Percentiles rank a stretch among this genome's conserved stretches.
phyloP scores from a whole-genome alignment of 2,329 filamentous ascomycete species.

The Fusarium clavum region DNA sequence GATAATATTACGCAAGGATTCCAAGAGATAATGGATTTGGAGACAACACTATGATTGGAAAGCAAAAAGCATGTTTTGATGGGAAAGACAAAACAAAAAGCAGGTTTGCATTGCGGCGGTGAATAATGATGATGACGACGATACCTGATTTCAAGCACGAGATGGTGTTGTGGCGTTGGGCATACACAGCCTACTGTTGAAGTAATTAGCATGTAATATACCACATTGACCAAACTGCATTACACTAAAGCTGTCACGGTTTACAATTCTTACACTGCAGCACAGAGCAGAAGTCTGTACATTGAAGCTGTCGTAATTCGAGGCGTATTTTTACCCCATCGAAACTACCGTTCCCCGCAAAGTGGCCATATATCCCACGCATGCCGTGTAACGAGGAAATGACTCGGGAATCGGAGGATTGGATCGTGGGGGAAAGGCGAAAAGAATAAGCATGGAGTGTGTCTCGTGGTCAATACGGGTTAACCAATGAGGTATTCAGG shows the following conservation, averaged over 20 bases:
- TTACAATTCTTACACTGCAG: neutral
- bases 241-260: neutral
- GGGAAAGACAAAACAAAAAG: slow-evolving; percentile 17
- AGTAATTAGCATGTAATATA: slow-evolving; percentile 32
- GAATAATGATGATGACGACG: slow-evolving; percentile 33
- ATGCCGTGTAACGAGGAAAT: slow-evolving; percentile 15
- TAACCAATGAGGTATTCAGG: slow-evolving; percentile 14
- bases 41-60: slow-evolving; percentile 39
- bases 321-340: slow-evolving; percentile 36
- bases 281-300: neutral
- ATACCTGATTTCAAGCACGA: slow-evolving; percentile 33
- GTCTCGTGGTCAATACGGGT: slow-evolving; percentile 5
- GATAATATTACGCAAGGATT: slow-evolving; percentile 53
- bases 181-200: slow-evolving; percentile 30
- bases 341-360: slow-evolving; percentile 37
- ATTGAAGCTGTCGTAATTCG: neutral
- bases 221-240: neutral
- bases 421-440: neutral
- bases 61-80: slow-evolving; percentile 20
- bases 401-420: slow-evolving; percentile 7
- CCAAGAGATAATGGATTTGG: slow-evolving; percentile 50
- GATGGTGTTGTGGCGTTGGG: slow-evolving; percentile 44
- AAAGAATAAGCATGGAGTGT: neutral
- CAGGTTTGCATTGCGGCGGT: slow-evolving; percentile 28
- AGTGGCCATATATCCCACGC: slow-evolving; percentile 20